Conservation (phyloP, 140 eudicot species). For the Cichorium intybus region DNA sequence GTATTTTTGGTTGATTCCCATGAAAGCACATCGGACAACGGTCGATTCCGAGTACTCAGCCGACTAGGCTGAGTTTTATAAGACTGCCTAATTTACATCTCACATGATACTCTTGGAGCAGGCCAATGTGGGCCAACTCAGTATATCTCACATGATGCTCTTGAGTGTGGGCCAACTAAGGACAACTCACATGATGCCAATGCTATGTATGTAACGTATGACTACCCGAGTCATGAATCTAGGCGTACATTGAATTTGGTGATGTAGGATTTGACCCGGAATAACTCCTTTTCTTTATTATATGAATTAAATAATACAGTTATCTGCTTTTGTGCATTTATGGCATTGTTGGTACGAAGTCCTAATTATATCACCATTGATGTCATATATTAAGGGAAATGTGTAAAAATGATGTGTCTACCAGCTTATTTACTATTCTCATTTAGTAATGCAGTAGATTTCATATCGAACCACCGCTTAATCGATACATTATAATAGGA, state of each 20-base stretch:
- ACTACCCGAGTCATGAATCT: neutral
- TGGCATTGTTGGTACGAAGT: neutral
- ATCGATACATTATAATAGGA: neutral
- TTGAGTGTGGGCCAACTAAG: too few species aligned
- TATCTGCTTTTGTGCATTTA: neutral
- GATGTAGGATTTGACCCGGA: neutral
- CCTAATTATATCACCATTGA: neutral
- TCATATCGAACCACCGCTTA: neutral
- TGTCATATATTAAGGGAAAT: neutral
- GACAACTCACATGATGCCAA: too few species aligned
- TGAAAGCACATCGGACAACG: too few species aligned
- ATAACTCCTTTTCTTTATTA: neutral
- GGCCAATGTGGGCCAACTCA: too few species aligned
- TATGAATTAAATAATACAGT: neutral
- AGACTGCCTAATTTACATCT: too few species aligned
- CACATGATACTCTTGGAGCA: too few species aligned
- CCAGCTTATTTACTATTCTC: conserved; percentile 7
- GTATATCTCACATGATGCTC: too few species aligned
- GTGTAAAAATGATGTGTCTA: neutral
- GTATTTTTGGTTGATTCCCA: too few species aligned
- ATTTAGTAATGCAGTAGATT: conserved; percentile 1
- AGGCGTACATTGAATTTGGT: neutral
- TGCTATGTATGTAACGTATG: neutral
- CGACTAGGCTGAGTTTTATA: too few species aligned
- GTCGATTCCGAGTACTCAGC: too few species aligned